Percentiles rank a stretch among this genome's conserved stretches.
phyloP scores from a whole-genome alignment of 2,329 filamentous ascomycete genomes.

The Nemania sp. region DNA sequence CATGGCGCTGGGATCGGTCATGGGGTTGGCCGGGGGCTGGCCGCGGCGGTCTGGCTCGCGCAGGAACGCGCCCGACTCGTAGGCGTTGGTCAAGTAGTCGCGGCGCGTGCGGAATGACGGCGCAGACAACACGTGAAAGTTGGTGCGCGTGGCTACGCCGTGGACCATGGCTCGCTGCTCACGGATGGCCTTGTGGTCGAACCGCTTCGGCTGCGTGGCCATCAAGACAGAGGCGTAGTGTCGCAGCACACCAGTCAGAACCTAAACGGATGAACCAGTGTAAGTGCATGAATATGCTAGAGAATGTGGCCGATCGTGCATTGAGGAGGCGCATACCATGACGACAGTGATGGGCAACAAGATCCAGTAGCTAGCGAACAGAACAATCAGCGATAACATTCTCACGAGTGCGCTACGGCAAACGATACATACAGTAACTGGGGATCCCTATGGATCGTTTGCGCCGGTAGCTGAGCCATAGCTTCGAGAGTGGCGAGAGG shows the following conservation, averaged over 20 bases:
- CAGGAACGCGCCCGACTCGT: conserved; percentile 83
- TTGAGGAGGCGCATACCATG: conserved; percentile 64
- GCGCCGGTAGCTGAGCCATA: conserved; percentile 85
- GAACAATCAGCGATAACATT: conserved; percentile 20
- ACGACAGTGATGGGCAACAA: conserved; percentile 95
- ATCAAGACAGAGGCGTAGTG: conserved; percentile 96
- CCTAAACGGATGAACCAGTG: conserved; percentile 52
- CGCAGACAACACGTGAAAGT: conserved; percentile 77
- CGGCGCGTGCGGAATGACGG: conserved; percentile 79
- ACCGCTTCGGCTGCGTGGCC: conserved; percentile 79
- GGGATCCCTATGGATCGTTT: conserved; percentile 98
- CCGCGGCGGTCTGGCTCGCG: conserved; percentile 87
- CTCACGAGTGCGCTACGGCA: background rate
- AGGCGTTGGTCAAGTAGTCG: conserved; percentile 77
- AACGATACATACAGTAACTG: conserved; percentile 75
- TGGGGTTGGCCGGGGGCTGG: conserved; percentile 87
- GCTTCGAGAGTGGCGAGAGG: conserved; percentile 30
- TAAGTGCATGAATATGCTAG: background rate
- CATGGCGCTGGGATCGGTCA: conserved; percentile 95
- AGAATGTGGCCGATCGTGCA: background rate
- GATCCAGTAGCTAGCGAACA: conserved; percentile 95
- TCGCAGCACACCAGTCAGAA: conserved; percentile 90
- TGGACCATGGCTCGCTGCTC: conserved; percentile 85
- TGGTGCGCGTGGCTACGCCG: conserved; percentile 80
- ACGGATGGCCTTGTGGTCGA: conserved; percentile 73